Evolutionary conservation across 306 rosid genomes (phyloP), one percentile per base, ranked within the genome.

Genomic region (Quercus engelmannii): DNA sequence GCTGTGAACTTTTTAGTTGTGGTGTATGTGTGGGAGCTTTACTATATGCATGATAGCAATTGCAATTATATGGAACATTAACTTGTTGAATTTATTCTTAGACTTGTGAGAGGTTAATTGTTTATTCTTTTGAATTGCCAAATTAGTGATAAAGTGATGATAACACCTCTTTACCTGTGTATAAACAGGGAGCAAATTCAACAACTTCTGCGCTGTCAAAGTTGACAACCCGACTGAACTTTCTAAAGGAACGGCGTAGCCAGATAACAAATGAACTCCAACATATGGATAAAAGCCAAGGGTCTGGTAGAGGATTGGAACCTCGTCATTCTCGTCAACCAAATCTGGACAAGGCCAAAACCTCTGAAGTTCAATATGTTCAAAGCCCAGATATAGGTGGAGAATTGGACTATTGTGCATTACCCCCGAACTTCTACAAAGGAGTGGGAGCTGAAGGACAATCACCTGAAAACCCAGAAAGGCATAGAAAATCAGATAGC

Each of bases 221-320:
- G 87, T 80, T 93, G 89, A 90, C 97, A 18, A 85, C 89, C 73
- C 85, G 88, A 68, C 89, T 89, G 77, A 93, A 96, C 84, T 89
- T 96, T 82, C 83, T 96, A 93, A 93, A 96, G 88, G 98, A 91
- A 87, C 79, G 86, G 35, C 87, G 90, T 18, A 85, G 75, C 79
- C 98, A 90, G 74, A 78, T 56, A 62, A 78, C 88, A 61, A 89
- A 74, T 79, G 98, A 93, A 78, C 82, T 81, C 77, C 93, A 89
- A 68, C 83, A 87, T n/a, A 20, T 71, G 81, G 93, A 89, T 41
- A 88, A 77, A 74, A 80, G 89, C 55, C 81, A 83, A 51, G 93
- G 83, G 3, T 79, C 84, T 9, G 75, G 82, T 73, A 85, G 85
- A 68, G 93, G 88, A 63, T 75, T 58, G 38, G 91, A 85, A 19